Percentiles rank a stretch among this genome's conserved stretches.
Evolutionary conservation across 2,329 filamentous ascomycete genomes (phyloP).

Genomic region (Aspergillus fijiensis): DNA sequence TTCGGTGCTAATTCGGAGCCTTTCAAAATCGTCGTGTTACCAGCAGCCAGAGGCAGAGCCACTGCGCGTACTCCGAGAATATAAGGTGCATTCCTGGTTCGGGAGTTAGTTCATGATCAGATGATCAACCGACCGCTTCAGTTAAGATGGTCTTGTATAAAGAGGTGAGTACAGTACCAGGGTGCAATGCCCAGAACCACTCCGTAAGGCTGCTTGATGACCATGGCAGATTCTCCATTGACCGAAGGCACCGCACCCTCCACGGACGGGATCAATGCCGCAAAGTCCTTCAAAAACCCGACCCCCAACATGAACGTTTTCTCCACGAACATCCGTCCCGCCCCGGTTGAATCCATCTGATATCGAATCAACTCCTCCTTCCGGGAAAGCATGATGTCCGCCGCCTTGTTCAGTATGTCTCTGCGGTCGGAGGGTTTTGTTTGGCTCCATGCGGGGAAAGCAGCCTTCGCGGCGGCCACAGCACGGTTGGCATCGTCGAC

Average conservation of each 20-base stretch:
- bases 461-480: conserved; percentile 61
- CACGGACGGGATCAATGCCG: conserved; percentile 50
- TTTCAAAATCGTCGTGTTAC: conserved; percentile 76
- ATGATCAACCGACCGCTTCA: background rate
- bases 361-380: conserved; percentile 61
- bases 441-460: conserved; percentile 68
- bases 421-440: conserved; percentile 62
- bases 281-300: conserved; percentile 50
- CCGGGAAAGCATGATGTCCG: conserved; percentile 51
- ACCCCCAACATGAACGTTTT: conserved; percentile 36
- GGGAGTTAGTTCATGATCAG: background rate
- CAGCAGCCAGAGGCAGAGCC: conserved; percentile 64
- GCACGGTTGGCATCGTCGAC: conserved; percentile 57
- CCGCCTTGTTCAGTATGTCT: conserved; percentile 57
- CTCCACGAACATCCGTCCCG: conserved; percentile 39
- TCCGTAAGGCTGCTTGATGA: conserved; percentile 74
- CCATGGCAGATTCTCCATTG: conserved; percentile 58
- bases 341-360: conserved; percentile 60
- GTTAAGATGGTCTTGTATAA: background rate
- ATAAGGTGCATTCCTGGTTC: conserved; percentile 54
- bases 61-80: conserved; percentile 53
- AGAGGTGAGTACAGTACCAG: conserved; percentile 58
- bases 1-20: conserved; percentile 67
- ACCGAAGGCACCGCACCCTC: conserved; percentile 52
- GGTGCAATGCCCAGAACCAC: conserved; percentile 77